phyloP scores from a whole-genome alignment of 2,329 filamentous ascomycete species.

The Diaporthe eres region DNA sequence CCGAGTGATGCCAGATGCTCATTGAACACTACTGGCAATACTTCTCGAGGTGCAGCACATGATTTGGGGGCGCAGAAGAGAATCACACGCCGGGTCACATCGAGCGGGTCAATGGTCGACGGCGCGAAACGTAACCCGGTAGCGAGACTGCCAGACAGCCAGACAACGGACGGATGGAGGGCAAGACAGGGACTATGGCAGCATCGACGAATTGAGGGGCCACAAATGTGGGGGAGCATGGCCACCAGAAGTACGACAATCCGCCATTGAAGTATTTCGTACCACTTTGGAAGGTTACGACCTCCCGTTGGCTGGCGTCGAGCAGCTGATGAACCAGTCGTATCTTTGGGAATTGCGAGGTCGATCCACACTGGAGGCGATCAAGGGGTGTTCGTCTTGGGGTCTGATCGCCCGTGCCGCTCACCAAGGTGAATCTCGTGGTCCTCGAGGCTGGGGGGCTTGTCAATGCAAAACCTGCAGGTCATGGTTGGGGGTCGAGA shows the following conservation, averaged over 20 bases:
- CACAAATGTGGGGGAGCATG: conserved; percentile 22
- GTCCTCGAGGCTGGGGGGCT: conserved; percentile 15
- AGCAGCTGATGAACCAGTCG: conserved; percentile 28
- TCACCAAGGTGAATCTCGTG: conserved; percentile 14
- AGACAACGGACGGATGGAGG: conserved; percentile 29
- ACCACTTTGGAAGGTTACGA: conserved; percentile 7
- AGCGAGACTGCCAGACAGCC: conserved; percentile 22
- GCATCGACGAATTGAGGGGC: conserved; percentile 9
- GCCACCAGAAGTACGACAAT: conserved; percentile 11
- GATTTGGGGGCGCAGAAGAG: conserved; percentile 12
- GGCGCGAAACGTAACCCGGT: conserved; percentile 19
- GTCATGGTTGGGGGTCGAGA: conserved; percentile 17
- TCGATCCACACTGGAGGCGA: conserved; percentile 13
- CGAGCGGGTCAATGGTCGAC: conserved; percentile 26
- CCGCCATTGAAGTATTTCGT: conserved; percentile 23
- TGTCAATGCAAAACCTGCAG: conserved; percentile 34
- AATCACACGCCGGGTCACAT: conserved; percentile 23
- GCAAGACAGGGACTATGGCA: conserved; percentile 16
- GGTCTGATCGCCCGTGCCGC: conserved; percentile 27
- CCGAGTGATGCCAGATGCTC: neutral
- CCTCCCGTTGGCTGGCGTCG: conserved; percentile 10
- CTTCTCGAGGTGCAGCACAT: conserved; percentile 12
- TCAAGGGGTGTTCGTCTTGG: conserved; percentile 27
- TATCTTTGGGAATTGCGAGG: conserved; percentile 29
- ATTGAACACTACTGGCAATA: conserved; percentile 11